Percentiles rank a stretch among this genome's conserved stretches.
Conservation (phyloP, 2,329 filamentous ascomycete species). For the Aspergillus caelatus region DNA sequence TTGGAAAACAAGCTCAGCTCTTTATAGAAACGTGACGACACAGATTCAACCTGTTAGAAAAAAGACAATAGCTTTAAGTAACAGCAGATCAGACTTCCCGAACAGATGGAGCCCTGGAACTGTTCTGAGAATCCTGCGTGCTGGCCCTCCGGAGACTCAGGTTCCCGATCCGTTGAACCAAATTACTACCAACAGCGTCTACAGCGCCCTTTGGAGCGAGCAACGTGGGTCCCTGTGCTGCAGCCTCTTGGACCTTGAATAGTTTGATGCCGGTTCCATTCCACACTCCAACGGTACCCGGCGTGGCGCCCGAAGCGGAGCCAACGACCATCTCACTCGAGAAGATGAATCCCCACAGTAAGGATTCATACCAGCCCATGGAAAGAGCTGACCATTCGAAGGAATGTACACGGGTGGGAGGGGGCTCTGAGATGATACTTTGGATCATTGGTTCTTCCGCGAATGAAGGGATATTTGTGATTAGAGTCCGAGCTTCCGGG, state of each 20-base stretch:
- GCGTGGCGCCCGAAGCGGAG: constrained; percentile 55
- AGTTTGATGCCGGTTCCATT: constrained; percentile 86
- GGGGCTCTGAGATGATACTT: constrained; percentile 69
- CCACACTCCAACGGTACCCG: constrained; percentile 90
- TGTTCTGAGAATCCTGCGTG: constrained; percentile 36
- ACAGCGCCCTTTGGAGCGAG: constrained; percentile 86
- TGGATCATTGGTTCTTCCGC: constrained; percentile 61
- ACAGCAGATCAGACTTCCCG: constrained; percentile 38
- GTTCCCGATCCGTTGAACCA: constrained; percentile 82
- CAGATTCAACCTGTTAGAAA: background rate
- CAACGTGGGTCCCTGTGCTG: constrained; percentile 76
- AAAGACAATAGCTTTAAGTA: constrained; percentile 16
- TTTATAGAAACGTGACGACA: constrained; percentile 8
- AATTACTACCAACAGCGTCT: constrained; percentile 87
- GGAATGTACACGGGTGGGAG: constrained; percentile 75
- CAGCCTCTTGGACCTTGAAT: constrained; percentile 86
- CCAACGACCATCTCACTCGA: constrained; percentile 77
- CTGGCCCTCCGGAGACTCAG: constrained; percentile 63
- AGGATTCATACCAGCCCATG: constrained; percentile 92
- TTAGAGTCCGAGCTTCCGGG: constrained; percentile 44
- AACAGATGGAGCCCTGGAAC: constrained; percentile 33
- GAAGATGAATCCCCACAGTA: constrained; percentile 93
- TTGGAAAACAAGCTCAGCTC: constrained; percentile 15
- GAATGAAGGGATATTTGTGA: constrained; percentile 47
- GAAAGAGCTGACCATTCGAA: constrained; percentile 93